A percentile compares a stretch with the other conserved stretches of the same genome.
phyloP scores from a whole-genome alignment of 139 green algal species.

The Trebouxia sp. region DNA sequence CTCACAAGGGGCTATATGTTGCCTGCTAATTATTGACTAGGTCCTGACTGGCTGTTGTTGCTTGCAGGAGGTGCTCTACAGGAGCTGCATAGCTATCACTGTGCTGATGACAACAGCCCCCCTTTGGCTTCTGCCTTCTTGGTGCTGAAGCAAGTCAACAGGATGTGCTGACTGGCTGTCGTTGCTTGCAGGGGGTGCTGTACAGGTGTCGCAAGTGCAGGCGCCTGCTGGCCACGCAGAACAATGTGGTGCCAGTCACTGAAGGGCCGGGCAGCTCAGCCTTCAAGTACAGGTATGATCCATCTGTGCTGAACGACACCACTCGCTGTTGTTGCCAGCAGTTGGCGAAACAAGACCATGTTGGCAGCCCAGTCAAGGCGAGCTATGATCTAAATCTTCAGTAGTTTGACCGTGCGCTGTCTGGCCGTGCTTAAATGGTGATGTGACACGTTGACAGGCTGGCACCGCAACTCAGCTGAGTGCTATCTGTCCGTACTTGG shows the following conservation, averaged over 20 bases:
- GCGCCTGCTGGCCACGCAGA: conserved; percentile 55
- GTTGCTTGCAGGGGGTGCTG: conserved; percentile 16
- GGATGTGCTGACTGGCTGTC: too few relatives aligned
- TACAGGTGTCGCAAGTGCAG: conserved; percentile 86
- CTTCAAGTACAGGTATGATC: conserved; percentile 26
- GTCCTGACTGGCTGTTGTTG: not conserved
- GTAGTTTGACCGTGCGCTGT: too few relatives aligned
- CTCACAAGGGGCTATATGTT: too few relatives aligned
- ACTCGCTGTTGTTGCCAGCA: not conserved
- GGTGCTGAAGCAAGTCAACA: not conserved
- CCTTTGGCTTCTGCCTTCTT: not conserved
- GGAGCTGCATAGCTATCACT: not conserved
- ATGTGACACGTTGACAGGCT: too few relatives aligned
- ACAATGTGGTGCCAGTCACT: conserved; percentile 50
- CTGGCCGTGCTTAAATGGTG: too few relatives aligned
- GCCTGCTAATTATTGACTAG: not conserved
- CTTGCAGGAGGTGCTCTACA: not conserved
- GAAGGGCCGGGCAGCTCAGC: not conserved
- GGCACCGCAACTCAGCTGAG: too few relatives aligned
- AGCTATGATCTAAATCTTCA: not conserved
- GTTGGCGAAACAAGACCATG: not conserved
- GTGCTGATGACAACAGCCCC: not conserved
- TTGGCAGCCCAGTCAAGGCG: not conserved
- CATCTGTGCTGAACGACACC: not conserved
- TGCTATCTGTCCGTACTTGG: too few relatives aligned